Percentiles rank a stretch among this genome's conserved stretches.
Conservation (phyloP, 345 rosid species). For the Citrus cavaleriei region DNA sequence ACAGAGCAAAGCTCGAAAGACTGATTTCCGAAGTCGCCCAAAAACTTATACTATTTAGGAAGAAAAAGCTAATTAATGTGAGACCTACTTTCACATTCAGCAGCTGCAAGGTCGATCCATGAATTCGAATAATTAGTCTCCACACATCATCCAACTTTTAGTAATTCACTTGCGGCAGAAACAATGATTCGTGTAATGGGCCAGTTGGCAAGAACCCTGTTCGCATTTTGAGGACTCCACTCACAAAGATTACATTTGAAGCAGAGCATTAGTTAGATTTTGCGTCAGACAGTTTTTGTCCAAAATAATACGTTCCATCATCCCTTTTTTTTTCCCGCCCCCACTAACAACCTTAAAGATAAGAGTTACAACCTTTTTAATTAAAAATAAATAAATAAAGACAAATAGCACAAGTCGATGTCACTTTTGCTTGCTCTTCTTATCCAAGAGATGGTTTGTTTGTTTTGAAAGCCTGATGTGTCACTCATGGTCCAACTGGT, state of each 20-base stretch:
- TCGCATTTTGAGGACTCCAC: not conserved
- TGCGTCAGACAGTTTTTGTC: conserved; percentile 8
- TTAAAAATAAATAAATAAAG: too few relatives aligned
- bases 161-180: not conserved
- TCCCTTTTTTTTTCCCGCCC: not conserved
- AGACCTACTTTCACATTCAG: too few relatives aligned
- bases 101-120: too few relatives aligned
- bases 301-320: not conserved
- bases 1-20: not conserved
- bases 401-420: too few relatives aligned
- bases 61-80: too few relatives aligned
- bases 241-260: not conserved
- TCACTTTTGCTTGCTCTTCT: not conserved
- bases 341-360: conserved; percentile 11
- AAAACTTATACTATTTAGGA: accelerated
- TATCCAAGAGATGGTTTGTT: not conserved
- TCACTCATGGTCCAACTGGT: not conserved
- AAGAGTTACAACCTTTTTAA: not conserved
- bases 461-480: not conserved
- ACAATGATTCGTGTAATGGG: not conserved
- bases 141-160: too few relatives aligned
- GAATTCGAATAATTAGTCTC: too few relatives aligned
- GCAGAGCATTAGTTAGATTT: not conserved
- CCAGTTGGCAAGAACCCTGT: conserved; percentile 4
- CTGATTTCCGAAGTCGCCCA: not conserved